Evolutionary conservation across 805 yeast genomes (phyloP).

Genomic region (Nakazawaea wyomingensis): DNA sequence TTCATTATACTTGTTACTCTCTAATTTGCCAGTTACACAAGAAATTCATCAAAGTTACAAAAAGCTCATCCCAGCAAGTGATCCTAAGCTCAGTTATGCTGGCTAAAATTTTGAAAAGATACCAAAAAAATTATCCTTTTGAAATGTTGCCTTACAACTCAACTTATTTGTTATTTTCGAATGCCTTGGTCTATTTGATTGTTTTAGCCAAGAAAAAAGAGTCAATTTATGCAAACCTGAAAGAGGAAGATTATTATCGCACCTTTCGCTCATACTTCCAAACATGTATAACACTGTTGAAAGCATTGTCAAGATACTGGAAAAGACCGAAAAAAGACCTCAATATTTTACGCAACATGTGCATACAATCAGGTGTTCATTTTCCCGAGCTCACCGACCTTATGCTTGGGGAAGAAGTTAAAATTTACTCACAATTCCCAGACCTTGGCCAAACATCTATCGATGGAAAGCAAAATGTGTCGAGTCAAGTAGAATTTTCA

Average conservation of each 20-base stretch:
- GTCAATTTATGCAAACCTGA: background rate
- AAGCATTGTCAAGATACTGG: constrained; percentile 6
- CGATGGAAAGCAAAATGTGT: background rate
- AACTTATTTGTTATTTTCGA: constrained; percentile 6
- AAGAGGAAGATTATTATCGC: background rate
- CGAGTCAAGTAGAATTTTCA: background rate
- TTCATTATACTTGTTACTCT: constrained; percentile 21
- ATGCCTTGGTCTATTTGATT: constrained; percentile 7
- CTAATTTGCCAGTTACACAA: constrained; percentile 7
- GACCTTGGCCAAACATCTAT: background rate
- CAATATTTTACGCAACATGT: background rate
- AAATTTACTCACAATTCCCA: background rate
- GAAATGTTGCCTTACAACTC: constrained; percentile 5
- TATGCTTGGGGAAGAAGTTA: background rate
- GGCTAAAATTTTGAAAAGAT: constrained; percentile 1
- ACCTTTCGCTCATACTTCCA: background rate
- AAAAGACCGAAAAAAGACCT: constrained; percentile 8
- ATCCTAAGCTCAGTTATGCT: background rate
- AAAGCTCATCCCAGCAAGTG: background rate
- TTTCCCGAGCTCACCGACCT: constrained; percentile 1
- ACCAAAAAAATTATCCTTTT: background rate
- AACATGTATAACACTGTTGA: constrained; percentile 4
- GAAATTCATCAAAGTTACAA: constrained; percentile 2
- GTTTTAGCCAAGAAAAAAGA: constrained; percentile 2
- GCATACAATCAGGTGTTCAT: constrained; percentile 2